These are phyloP conservation scores for Nothomitra cinnamomea DNA, from an alignment of 2,329 filamentous ascomycete genomes.

Conservation along the genomic window DNA sequence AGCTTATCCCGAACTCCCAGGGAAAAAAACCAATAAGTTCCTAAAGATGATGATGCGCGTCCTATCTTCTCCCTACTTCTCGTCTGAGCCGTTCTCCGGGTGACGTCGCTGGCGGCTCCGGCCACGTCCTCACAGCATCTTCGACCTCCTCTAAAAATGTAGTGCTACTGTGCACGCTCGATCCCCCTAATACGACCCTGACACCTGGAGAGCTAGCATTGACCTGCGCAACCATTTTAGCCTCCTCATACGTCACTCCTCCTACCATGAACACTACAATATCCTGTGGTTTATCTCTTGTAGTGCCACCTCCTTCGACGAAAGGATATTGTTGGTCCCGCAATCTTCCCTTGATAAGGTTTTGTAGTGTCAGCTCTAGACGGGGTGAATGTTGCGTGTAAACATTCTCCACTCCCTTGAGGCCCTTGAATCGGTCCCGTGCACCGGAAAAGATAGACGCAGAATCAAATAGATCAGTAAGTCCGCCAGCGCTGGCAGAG, in stretches of 20 bases:
- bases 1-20: background rate
- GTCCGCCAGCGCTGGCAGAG: conserved; percentile 55
- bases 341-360: conserved; percentile 79
- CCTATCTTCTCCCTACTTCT: conserved; percentile 37
- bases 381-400: conserved; percentile 94
- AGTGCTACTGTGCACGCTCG: conserved; percentile 70
- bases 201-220: conserved; percentile 83
- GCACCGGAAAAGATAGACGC: conserved; percentile 82
- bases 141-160: conserved; percentile 86
- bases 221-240: conserved; percentile 86
- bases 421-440: conserved; percentile 73
- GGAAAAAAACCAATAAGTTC: background rate
- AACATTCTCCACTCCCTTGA: conserved; percentile 96
- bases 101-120: conserved; percentile 31
- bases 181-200: conserved; percentile 77
- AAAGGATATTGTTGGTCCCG: conserved; percentile 85
- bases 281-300: conserved; percentile 90
- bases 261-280: conserved; percentile 90
- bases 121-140: conserved; percentile 75
- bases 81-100: conserved; percentile 36
- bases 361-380: conserved; percentile 74
- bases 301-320: conserved; percentile 71
- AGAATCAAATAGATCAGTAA: conserved; percentile 83
- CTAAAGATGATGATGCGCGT: background rate
- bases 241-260: conserved; percentile 89